Percentiles rank a stretch among this genome's conserved stretches.
phyloP scores from a whole-genome alignment of 2,329 filamentous ascomycete species.

The Ascochyta viciae-villosae region DNA sequence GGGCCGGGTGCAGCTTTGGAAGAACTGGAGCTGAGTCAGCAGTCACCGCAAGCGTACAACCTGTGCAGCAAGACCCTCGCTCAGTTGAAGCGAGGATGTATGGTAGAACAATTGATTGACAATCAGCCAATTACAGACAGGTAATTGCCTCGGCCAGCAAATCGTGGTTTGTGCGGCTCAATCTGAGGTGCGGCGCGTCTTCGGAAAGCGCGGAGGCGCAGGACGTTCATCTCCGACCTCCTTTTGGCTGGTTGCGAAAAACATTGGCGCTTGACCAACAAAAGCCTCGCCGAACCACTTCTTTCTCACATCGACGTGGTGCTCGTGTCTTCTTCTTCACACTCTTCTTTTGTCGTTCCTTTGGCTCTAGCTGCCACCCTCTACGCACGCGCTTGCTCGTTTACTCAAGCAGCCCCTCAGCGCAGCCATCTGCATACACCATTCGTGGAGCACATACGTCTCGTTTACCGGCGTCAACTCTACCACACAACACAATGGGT shows the following conservation, averaged over 20 bases:
- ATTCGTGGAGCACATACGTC: conserved; percentile 4
- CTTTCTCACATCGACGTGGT: conserved; percentile 24
- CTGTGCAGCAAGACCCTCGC: not conserved
- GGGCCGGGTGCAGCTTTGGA: not conserved
- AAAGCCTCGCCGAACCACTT: conserved; percentile 26
- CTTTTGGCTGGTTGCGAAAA: conserved; percentile 42
- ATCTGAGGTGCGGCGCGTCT: conserved; percentile 25
- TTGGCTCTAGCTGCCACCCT: conserved; percentile 36
- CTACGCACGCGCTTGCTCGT: conserved; percentile 19
- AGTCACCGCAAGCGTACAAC: conserved; percentile 7
- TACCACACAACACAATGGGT: conserved; percentile 50
- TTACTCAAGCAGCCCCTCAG: conserved; percentile 20
- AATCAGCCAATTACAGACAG: conserved; percentile 23
- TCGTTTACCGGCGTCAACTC: conserved; percentile 4
- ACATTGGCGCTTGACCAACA: conserved; percentile 30
- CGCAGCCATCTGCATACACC: conserved; percentile 16
- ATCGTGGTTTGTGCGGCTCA: conserved; percentile 24
- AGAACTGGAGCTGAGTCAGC: conserved; percentile 11
- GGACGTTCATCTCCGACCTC: conserved; percentile 46
- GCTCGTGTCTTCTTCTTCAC: conserved; percentile 39
- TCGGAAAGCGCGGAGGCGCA: conserved; percentile 39
- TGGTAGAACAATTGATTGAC: not conserved
- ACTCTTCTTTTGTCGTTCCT: conserved; percentile 45
- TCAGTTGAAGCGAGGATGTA: too few relatives aligned
- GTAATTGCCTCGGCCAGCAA: conserved; percentile 30